Base-by-base conservation (phyloP, 495 filamentous ascomycete genomes). In the Penicillium malachiteum region DNA sequence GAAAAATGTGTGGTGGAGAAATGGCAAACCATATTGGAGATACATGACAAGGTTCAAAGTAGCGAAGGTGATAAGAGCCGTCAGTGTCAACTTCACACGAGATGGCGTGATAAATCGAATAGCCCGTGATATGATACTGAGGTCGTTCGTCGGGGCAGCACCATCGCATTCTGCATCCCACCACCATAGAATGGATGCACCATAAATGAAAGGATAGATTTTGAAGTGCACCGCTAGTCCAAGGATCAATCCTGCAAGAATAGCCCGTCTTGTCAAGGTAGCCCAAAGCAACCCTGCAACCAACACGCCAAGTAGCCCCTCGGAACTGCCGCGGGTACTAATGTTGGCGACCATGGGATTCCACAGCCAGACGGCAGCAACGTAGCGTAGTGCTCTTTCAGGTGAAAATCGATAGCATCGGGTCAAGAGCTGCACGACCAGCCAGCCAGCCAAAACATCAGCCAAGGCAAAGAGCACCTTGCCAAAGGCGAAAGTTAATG, bases 341-440 rank as follows among this genome's bases (percentile, higher is more conserved):
- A 98, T 97, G 39, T 89, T 90, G 0, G 95, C 95, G 13, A 97
- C 95, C 91, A 98, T 97, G 0, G 94, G 94, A 63, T 98, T 98
- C 58, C 96, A 81, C 58, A 97, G 70, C 94, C 94, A 98, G 33
- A 96, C 88, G 55, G 83, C 80, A 0, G 92, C 87, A 58, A 66
- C 63, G 49, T 87, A 96, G 56, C 84, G 83, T 42, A 91, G 74
- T 2, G 89, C 89, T 26, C 76, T 68, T 43, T 76, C 70, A 4
- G 62, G 60, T 8, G 66, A 57, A 75, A 88, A 82, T 0, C 70
- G 68, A 39, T 76, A 74, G 41, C 64, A 59, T 9, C 49, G 53
- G 0, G 64, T 53, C 7, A 96, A 71, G 2, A 90, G 75, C 7
- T 78, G 78, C n/a, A 87, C 65, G 38, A 96, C 84, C n/a, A 96